Evolutionary conservation across 768 basidiomycete species (phyloP).

Genomic region (Paxillus rubicundulus): DNA sequence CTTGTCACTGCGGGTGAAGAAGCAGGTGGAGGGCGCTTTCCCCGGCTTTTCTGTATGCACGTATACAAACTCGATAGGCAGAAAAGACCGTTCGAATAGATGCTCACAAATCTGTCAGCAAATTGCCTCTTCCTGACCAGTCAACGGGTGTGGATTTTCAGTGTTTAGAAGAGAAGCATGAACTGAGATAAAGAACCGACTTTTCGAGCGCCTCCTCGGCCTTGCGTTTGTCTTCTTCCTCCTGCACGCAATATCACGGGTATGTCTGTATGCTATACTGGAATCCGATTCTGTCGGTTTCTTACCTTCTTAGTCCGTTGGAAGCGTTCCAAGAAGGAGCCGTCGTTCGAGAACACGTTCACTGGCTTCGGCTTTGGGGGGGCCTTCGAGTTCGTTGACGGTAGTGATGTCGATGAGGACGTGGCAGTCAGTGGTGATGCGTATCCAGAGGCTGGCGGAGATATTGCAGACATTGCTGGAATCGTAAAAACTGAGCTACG

Average conservation of each 20-base stretch:
- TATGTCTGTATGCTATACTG: background rate
- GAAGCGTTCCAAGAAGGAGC: conserved; percentile 65
- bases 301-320: conserved; percentile 56
- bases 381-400: conserved; percentile 18
- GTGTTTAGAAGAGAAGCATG: background rate
- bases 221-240: conserved; percentile 58
- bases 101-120: conserved; percentile 59
- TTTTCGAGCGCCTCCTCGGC: conserved; percentile 49
- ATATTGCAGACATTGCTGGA: conserved; percentile 14
- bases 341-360: conserved; percentile 70
- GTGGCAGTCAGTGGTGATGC: conserved; percentile 14
- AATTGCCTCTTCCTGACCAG: conserved; percentile 54
- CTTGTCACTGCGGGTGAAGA: conserved; percentile 30
- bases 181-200: conserved; percentile 32
- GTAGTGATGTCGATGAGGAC: conserved; percentile 21
- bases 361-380: conserved; percentile 42
- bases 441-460: conserved; percentile 6
- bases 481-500: background rate
- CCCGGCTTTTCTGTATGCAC: conserved; percentile 49
- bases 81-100: background rate
- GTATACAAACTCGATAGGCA: background rate
- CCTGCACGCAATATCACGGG: conserved; percentile 33
- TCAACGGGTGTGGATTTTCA: background rate
- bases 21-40: conserved; percentile 53
- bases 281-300: background rate